phyloP scores from a whole-genome alignment of 2,329 filamentous ascomycete species.

The Stemphylium lycopersici region DNA sequence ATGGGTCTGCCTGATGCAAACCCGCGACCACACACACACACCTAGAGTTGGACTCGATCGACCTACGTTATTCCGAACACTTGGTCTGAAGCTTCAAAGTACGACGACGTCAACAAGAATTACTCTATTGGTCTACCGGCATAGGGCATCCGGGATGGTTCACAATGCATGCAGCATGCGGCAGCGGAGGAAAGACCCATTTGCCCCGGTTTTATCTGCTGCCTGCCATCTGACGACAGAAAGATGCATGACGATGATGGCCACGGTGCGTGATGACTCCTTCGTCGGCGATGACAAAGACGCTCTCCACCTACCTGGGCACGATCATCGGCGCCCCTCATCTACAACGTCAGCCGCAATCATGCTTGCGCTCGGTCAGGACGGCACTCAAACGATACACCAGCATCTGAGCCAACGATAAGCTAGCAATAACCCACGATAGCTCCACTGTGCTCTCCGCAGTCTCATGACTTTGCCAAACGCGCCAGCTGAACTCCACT shows the following conservation, averaged over 20 bases:
- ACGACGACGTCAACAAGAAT: conserved; percentile 1
- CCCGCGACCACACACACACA: background rate
- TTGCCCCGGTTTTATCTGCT: background rate
- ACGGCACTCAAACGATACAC: conserved; percentile 10
- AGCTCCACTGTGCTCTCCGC: conserved; percentile 14
- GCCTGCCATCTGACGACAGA: background rate
- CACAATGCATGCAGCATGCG: conserved; percentile 1
- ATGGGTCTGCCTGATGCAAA: background rate
- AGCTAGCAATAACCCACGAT: conserved; percentile 19
- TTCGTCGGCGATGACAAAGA: background rate
- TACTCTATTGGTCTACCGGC: conserved; percentile 4
- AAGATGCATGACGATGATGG: background rate
- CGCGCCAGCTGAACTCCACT: no score
- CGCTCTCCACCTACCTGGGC: background rate
- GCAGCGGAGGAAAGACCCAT: background rate
- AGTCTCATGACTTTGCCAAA: conserved; percentile 12
- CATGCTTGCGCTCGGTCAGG: conserved; percentile 12
- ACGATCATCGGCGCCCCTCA: background rate
- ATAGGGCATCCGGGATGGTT: background rate
- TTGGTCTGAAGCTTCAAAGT: background rate
- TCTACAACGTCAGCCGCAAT: conserved; percentile 13
- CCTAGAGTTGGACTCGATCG: background rate
- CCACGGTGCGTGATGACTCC: conserved; percentile 4
- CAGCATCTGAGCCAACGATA: conserved; percentile 5
- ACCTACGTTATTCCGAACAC: background rate